Base-by-base conservation (phyloP, 352 stramenopile genomes). In the Phytophthora idaei region DNA sequence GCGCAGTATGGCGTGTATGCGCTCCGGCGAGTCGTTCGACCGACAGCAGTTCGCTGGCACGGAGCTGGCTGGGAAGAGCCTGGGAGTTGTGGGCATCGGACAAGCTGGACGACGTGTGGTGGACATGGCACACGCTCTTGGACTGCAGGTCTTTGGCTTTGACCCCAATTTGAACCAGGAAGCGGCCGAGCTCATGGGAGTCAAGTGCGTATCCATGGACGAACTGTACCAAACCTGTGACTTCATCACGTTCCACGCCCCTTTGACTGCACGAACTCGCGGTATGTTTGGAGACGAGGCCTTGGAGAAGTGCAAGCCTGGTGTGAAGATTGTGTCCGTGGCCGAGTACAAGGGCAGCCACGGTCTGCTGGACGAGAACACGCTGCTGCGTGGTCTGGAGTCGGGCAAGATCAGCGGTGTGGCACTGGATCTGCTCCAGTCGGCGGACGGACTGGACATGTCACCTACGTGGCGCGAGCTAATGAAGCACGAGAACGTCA, bases 191-290 rank as follows among this genome's bases (percentile, higher is more conserved):
- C 57, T 78, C 49, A 77, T 92, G 73, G 85, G 85, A 27, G 80
- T 93, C 53, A 90, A 88, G 61, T 74, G 77, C 39, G 67, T 81
- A 2, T 77, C 78, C 9, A 74, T 94, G 34, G 69, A 85, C 46
- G 77, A 91, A 25, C 65, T 94, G 36, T 94, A 92, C 64, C 57
- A 62, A 31, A 71, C 73, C 36, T 90, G 83, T 41, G 97, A 98
- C 82, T 98, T 98, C 71, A 87, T 98, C 59, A 92, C 84, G 27
- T 90, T 99, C 72, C 97, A 99, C 77, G 95, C 97, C 48, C 97
- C 97, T 15, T 90, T 98, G 64, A 98, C 97, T 44, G 96, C 92
- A 32, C 80, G 90, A 12, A 95, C 97, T 39, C 81, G 83, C 44
- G 78, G 95, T 66, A 97, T 98, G 76, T 95, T 98, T 63, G 74